Conservation (phyloP, 495 filamentous ascomycete species). For the Xylaria palmicola region DNA sequence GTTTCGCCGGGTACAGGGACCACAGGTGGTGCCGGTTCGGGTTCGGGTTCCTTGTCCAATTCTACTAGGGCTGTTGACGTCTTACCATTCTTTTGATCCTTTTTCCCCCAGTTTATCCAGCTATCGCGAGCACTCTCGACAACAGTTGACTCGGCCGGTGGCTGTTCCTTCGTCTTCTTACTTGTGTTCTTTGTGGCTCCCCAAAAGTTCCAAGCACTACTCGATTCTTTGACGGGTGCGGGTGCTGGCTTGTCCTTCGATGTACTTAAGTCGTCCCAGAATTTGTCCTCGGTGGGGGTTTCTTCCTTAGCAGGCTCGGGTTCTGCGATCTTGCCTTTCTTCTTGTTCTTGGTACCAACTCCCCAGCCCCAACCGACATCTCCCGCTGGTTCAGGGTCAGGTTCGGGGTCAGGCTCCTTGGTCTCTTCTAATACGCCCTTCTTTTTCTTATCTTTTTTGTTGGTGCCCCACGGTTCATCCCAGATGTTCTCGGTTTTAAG, state of each 20-base stretch:
- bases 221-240: constrained; percentile 23
- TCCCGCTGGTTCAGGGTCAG: constrained; percentile 20
- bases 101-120: constrained; percentile 35
- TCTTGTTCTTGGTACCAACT: constrained; percentile 34
- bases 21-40: constrained; percentile 20
- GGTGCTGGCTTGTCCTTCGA: constrained; percentile 33
- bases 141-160: neutral
- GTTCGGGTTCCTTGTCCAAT: constrained; percentile 27
- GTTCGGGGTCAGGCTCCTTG: constrained; percentile 22
- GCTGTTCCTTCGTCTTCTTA: constrained; percentile 25
- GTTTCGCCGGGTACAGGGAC: constrained; percentile 23
- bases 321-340: constrained; percentile 30
- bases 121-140: constrained; percentile 21
- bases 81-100: constrained; percentile 33
- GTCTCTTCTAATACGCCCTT: constrained; percentile 21
- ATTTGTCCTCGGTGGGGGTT: constrained; percentile 24
- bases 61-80: constrained; percentile 36
- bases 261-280: constrained; percentile 29
- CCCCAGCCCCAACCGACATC: constrained; percentile 17
- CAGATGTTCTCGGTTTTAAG: constrained; percentile 21
- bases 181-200: constrained; percentile 34
- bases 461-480: constrained; percentile 14
- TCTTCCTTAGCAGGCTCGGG: constrained; percentile 17
- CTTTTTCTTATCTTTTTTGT: constrained; percentile 35
- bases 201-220: constrained; percentile 37